phyloP scores from a whole-genome alignment of 2,329 filamentous ascomycete species.

The Penicillium olsonii region DNA sequence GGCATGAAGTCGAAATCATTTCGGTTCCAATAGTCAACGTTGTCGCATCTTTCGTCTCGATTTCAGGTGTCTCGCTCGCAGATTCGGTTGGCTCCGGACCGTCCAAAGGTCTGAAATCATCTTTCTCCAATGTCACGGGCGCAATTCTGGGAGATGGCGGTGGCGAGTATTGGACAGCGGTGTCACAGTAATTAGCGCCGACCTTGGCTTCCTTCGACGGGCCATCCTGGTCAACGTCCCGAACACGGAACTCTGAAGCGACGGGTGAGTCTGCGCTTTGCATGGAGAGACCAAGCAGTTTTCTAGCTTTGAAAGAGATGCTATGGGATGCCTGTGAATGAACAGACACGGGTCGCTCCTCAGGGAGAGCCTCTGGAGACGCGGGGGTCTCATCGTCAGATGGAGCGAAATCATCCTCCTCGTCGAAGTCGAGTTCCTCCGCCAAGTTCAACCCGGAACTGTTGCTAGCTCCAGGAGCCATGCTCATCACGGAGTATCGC shows the following conservation, averaged over 20 bases:
- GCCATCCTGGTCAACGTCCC: conserved; percentile 39
- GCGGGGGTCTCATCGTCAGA: conserved; percentile 70
- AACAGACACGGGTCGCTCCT: conserved; percentile 45
- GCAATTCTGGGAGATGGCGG: conserved; percentile 65
- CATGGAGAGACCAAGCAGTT: conserved; percentile 47
- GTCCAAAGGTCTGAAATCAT: background rate
- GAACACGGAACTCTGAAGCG: conserved; percentile 25
- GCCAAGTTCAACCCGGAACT: conserved; percentile 74
- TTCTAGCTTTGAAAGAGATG: conserved; percentile 45
- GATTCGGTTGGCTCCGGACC: conserved; percentile 27
- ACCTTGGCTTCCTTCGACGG: conserved; percentile 53
- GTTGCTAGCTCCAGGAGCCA: conserved; percentile 57
- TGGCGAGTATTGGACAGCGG: conserved; percentile 80
- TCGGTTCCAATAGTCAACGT: conserved; percentile 35
- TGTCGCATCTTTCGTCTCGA: conserved; percentile 27
- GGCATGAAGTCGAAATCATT: conserved; percentile 46
- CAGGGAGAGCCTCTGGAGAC: conserved; percentile 45
- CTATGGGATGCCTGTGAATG: conserved; percentile 40
- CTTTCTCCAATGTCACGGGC: too few relatives aligned
- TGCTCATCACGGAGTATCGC: conserved; percentile 70
- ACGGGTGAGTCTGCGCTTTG: conserved; percentile 30
- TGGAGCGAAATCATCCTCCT: conserved; percentile 65
- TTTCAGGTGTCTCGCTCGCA: background rate
- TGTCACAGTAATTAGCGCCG: conserved; percentile 66
- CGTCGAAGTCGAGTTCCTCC: conserved; percentile 86